A percentile compares a stretch with the other conserved stretches of the same genome.
Conservation (phyloP, 2,329 filamentous ascomycete genomes). For the Aspergillus spinulosporus region DNA sequence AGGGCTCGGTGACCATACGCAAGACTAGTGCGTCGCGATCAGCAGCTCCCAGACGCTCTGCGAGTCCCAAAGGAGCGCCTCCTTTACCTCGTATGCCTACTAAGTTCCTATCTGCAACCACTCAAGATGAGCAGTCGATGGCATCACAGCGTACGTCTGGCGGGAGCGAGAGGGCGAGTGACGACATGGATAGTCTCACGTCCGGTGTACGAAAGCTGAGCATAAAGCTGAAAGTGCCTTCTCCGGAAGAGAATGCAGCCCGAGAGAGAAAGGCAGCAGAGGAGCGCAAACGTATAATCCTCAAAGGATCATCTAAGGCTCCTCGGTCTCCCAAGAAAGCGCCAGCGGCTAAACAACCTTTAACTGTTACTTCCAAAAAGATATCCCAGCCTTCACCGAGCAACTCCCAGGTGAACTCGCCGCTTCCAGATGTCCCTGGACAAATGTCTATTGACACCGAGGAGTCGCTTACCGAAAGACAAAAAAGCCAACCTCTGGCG, state of each 20-base stretch:
- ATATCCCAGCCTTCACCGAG: conserved; percentile 8
- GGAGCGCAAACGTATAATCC: conserved; percentile 41
- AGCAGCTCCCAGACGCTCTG: conserved; percentile 37
- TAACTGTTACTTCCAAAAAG: conserved; percentile 10
- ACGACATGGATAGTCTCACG: conserved; percentile 53
- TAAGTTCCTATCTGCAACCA: conserved; percentile 26
- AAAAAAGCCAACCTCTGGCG: background rate
- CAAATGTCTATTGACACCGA: background rate
- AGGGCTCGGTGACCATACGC: conserved; percentile 44
- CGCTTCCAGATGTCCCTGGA: conserved; percentile 5
- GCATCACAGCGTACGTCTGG: conserved; percentile 6
- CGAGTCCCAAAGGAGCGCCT: conserved; percentile 41
- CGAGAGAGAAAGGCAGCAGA: conserved; percentile 48
- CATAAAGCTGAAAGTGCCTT: conserved; percentile 60
- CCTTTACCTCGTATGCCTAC: conserved; percentile 46
- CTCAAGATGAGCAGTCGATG: background rate
- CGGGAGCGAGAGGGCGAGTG: conserved; percentile 15
- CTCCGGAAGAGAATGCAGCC: conserved; percentile 58
- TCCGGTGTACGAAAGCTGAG: conserved; percentile 54
- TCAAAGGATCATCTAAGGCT: conserved; percentile 21
- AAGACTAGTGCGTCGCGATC: conserved; percentile 56
- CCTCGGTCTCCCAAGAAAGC: conserved; percentile 36
- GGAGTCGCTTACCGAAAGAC: background rate
- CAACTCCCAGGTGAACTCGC: conserved; percentile 1
- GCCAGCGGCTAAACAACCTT: conserved; percentile 17